Base-by-base conservation (phyloP, 768 basidiomycete genomes). In the Serpula lacrymans region DNA sequence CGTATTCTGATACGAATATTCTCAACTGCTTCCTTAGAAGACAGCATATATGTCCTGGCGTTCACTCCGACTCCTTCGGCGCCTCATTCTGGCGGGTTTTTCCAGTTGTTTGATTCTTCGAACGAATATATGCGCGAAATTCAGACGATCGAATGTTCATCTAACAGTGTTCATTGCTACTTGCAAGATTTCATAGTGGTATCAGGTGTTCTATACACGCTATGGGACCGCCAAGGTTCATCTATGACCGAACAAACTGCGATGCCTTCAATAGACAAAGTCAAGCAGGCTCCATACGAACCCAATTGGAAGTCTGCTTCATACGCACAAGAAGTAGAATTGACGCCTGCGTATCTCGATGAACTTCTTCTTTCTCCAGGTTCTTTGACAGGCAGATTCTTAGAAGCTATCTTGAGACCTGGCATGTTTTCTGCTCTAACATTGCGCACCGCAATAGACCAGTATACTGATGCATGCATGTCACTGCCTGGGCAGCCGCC, bases 301-400 rank as follows among this genome's bases (percentile, higher is more conserved):
- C 49, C 45, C 37, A 48, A 43, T 54, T 89, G 88, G 85, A 64
- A 64, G 39, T 63, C 68, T 21, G 77, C 76, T 6, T 65, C 67
- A 34, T 81, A 85, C 52, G 74, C 82, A n/a, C 72, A 75, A 47
- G 82, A 88, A 64, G 72, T 78, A 30, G 87, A 85, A 55, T 70
- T 86, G 53, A 88, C 88, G 0, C 86, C 93, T 13, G 79, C 82
- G n/a, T 84, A 88, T 62, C 81, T 97, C 50, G 92, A 94, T 52
- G 88, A 90, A 50, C 73, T 84, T 38, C 76, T 95, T 42, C 65
- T 84, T 41, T 69, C 77, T 22, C 73, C 79, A 18, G 82, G 82
- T 23, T 86, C 87, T 2, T 60, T 94, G 52, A 72, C 84, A 0
- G 82, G 82, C 42, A 84, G 84, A 47, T 93, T 92, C 63, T 73